A percentile compares a stretch with the other conserved stretches of the same genome.
Conservation (phyloP, 768 basidiomycete genomes). For the Lyophyllum shimeji region DNA sequence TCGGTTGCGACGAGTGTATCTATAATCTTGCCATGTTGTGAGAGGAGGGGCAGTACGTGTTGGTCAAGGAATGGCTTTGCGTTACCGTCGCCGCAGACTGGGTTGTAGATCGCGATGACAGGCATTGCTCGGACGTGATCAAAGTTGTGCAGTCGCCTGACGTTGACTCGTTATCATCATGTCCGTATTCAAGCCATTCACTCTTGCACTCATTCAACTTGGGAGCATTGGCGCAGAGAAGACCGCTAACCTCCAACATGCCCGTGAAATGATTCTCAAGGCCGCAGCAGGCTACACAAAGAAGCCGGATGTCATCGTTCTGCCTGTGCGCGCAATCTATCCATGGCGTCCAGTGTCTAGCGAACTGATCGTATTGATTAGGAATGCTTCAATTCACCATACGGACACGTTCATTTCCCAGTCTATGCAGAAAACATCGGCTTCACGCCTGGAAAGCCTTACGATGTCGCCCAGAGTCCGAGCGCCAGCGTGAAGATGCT, state of each 20-base stretch:
- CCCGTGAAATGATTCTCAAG: constrained; percentile 73
- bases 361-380: constrained; percentile 23
- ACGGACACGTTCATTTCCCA: constrained; percentile 79
- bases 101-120: constrained; percentile 73
- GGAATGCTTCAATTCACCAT: constrained; percentile 92
- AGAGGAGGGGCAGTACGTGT: constrained; percentile 66
- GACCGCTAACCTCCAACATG: constrained; percentile 77
- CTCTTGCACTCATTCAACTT: constrained; percentile 87
- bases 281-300: constrained; percentile 49
- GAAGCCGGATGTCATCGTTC: constrained; percentile 79
- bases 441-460: constrained; percentile 55
- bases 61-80: constrained; percentile 56
- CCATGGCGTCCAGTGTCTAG: not conserved
- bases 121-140: constrained; percentile 35
- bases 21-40: constrained; percentile 33
- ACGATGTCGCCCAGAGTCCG: constrained; percentile 50
- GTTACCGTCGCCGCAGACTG: constrained; percentile 61
- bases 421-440: constrained; percentile 80
- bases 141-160: not conserved
- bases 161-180: constrained; percentile 2
- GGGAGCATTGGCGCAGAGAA: constrained; percentile 75
- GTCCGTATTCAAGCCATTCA: constrained; percentile 64
- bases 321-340: constrained; percentile 53
- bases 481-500: constrained; percentile 85
- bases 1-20: constrained; percentile 49